Percentiles rank a stretch among this genome's conserved stretches.
Conservation (phyloP, 495 filamentous ascomycete species). For the Penicillium chermesinum region DNA sequence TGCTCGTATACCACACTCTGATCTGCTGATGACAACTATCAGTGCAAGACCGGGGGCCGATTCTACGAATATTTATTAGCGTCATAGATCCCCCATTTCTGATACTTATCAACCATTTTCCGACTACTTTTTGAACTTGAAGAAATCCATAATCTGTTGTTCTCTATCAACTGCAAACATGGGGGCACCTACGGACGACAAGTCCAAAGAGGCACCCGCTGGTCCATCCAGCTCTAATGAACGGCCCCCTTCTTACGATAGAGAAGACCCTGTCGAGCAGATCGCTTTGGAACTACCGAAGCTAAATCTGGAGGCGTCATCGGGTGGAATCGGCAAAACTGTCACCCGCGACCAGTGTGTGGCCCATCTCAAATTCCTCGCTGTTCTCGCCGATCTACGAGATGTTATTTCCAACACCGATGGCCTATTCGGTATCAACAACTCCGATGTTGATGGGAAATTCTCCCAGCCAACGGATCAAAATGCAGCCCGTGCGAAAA, state of each 20-base stretch:
- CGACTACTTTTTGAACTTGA: no score
- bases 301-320: constrained; percentile 7
- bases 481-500: constrained; percentile 18
- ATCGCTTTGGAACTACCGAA: constrained; percentile 8
- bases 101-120: no score
- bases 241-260: constrained; percentile 18
- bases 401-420: constrained; percentile 60
- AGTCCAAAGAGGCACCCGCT: constrained; percentile 10
- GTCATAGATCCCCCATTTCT: background rate
- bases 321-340: background rate
- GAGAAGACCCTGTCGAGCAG: constrained; percentile 2
- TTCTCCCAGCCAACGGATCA: constrained; percentile 10
- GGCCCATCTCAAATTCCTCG: constrained; percentile 75
- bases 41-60: background rate
- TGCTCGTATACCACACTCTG: no score
- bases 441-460: constrained; percentile 39
- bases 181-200: constrained; percentile 11
- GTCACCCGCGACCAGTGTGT: constrained; percentile 44
- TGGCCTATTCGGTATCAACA: constrained; percentile 61
- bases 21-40: no score
- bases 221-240: constrained; percentile 1
- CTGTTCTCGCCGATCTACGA: constrained; percentile 62
- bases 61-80: background rate
- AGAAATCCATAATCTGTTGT: background rate
- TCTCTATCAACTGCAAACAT: constrained; percentile 10